Conservation (phyloP, 225 moss, liverwort and hornwort species). For the Thuidium tamariscinum region DNA sequence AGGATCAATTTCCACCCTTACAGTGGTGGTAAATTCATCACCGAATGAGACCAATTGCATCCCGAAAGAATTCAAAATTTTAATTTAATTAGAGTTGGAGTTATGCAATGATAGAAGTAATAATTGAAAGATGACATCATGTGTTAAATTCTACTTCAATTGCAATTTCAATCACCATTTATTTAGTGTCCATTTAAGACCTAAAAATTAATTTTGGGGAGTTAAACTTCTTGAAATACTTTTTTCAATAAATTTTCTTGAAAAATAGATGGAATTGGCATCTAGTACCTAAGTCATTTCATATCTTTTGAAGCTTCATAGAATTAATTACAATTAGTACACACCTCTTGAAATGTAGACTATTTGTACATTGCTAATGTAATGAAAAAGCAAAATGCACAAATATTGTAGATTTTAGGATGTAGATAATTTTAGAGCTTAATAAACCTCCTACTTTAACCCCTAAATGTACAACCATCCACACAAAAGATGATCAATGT, state of each 20-base stretch:
- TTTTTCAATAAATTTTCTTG: neutral
- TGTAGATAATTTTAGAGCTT: neutral
- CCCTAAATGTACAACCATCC: fast-evolving
- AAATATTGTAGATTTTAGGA: neutral
- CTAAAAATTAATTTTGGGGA: neutral
- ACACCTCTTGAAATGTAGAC: neutral
- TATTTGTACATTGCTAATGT: neutral
- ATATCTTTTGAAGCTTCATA: fast-evolving
- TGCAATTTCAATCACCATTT: neutral
- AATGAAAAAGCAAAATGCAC: neutral
- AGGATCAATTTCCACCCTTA: neutral
- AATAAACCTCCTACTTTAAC: neutral
- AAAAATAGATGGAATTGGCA: neutral
- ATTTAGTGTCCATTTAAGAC: neutral
- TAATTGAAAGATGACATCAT: neutral
- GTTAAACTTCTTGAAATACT: neutral
- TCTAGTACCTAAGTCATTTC: fast-evolving
- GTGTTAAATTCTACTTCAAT: fast-evolving
- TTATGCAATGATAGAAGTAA: neutral
- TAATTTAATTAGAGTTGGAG: neutral
- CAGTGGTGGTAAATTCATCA: neutral
- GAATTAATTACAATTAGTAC: too few species aligned
- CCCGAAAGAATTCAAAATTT: neutral
- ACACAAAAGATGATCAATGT: neutral
- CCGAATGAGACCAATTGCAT: neutral